phyloP scores from a whole-genome alignment of 805 yeast genomes.

The Kazachstania psychrophila region DNA sequence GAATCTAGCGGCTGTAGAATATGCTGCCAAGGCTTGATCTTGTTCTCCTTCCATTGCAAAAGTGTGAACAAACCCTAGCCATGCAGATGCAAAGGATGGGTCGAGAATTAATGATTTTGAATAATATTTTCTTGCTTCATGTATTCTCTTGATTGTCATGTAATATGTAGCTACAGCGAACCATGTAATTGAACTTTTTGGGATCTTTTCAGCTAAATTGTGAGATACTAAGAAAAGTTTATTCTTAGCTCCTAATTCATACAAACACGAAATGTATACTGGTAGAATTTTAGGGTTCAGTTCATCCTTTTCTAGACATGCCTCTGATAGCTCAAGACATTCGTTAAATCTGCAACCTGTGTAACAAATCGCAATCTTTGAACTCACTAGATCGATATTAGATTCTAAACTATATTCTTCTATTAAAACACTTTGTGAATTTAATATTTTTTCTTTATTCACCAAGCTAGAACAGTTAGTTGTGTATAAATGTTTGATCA shows the following conservation, averaged over 20 bases:
- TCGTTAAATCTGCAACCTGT: constrained; percentile 71
- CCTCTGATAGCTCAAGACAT: constrained; percentile 68
- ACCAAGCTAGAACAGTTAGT: constrained; percentile 66
- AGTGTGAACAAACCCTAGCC: constrained; percentile 98
- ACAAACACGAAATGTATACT: constrained; percentile 69
- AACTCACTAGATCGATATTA: constrained; percentile 59
- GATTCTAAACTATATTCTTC: constrained; percentile 66
- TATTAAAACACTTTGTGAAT: constrained; percentile 53
- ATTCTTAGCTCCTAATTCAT: constrained; percentile 76
- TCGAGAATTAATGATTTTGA: constrained; percentile 81
- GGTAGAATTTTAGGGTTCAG: constrained; percentile 67
- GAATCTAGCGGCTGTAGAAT: constrained; percentile 86
- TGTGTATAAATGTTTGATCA: constrained; percentile 68
- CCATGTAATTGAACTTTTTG: constrained; percentile 80
- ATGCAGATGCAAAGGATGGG: constrained; percentile 88
- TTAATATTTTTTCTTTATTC: constrained; percentile 48
- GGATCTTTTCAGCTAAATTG: constrained; percentile 74
- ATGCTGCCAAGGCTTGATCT: constrained; percentile 95
- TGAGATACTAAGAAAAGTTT: constrained; percentile 75
- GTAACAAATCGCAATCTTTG: constrained; percentile 61
- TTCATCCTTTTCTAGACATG: constrained; percentile 46
- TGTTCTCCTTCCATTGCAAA: constrained; percentile 98
- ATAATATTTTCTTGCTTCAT: constrained; percentile 81
- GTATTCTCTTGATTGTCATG: constrained; percentile 56
- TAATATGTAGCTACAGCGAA: constrained; percentile 88